Evolutionary conservation across 2,329 filamentous ascomycete species (phyloP), one percentile per base, ranked within the genome.

Genomic region (Didymella segeticola): DNA sequence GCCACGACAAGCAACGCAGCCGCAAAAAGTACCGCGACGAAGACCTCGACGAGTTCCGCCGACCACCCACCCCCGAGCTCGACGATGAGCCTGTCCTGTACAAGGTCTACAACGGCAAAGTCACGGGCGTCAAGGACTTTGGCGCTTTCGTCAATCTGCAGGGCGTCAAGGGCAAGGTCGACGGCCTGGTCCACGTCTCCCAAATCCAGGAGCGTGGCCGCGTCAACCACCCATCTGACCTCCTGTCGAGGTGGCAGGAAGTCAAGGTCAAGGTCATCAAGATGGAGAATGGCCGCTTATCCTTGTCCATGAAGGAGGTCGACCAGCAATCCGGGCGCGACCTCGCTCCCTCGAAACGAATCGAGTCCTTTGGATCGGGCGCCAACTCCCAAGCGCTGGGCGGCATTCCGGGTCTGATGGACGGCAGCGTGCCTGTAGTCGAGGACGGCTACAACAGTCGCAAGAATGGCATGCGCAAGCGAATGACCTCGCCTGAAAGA

Each of bases 291-390:
- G 86, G 81, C 47, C 84, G 90, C 23, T 88, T 98, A 66, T 93
- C 92, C 0, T 78, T 99, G 5, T 96, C 93, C 0, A 97, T 99
- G 93, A 96, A 96, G 70, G 93, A 97, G 57, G 93, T 97, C 14
- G 93, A 99, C 64, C 95, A 99, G 73, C 83, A 85, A 25, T 93
- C 90, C 3, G 95, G 95, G 5, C 84, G 86, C 68, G 95, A 99
- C 68, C 78, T 96, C 31, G 86, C 88, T 25, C 91, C 93, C 0
- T 87, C 93, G 59, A 84, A 84, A 53, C 83, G 89, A 39, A 85
- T 98, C 67, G 87, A 89, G 25, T 95, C 93, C 1, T 54, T 54
- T 27, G 57, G 50, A 14, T 64, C 64, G 10, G 95, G 95, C 7
- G 95, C 95, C 10, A 99, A 99, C 66, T 89, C 89, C 81, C 88